Evolutionary conservation across 306 rosid species (phyloP).

Genomic region (Biancaea sappan): DNA sequence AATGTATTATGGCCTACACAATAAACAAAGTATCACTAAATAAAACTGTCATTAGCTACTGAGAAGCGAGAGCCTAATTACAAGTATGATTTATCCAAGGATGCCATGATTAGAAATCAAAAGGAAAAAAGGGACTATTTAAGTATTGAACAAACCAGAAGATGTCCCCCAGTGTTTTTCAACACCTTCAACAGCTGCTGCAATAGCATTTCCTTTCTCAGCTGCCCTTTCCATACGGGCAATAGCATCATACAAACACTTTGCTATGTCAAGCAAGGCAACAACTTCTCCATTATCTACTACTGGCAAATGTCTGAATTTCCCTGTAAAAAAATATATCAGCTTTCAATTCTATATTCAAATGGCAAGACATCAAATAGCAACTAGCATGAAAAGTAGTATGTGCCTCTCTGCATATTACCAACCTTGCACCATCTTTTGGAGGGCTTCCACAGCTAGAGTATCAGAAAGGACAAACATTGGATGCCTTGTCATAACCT

Average conservation of each 20-base stretch:
- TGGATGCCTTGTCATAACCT: slow-evolving; percentile 94
- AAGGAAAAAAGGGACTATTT: neutral
- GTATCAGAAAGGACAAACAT: slow-evolving; percentile 90
- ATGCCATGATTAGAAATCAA: slow-evolving; percentile 12
- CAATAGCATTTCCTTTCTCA: slow-evolving; percentile 99
- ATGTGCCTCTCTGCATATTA: slow-evolving; percentile 24
- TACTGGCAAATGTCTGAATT: slow-evolving; percentile 95
- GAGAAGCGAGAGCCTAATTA: slow-evolving; percentile 2
- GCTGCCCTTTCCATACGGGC: slow-evolving; percentile 99
- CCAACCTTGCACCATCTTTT: slow-evolving; percentile 99
- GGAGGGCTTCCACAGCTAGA: slow-evolving; percentile 99
- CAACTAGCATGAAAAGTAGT: slow-evolving; percentile 31
- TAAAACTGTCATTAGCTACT: slow-evolving; percentile 17
- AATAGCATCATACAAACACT: slow-evolving; percentile 96
- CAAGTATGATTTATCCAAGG: neutral
- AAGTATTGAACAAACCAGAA: slow-evolving; percentile 61
- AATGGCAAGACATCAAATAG: slow-evolving; percentile 30
- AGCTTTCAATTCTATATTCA: slow-evolving; percentile 36
- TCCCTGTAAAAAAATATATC: slow-evolving; percentile 67
- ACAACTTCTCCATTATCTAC: slow-evolving; percentile 98
- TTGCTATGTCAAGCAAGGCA: slow-evolving; percentile 97
- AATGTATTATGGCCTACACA: slow-evolving; percentile 76
- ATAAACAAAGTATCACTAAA: slow-evolving; percentile 34
- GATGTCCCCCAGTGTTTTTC: slow-evolving; percentile 95
- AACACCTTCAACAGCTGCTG: slow-evolving; percentile 99